Percentiles rank a stretch among this genome's conserved stretches.
These are phyloP conservation scores for Colletotrichum sp. DNA, from an alignment of 2,329 filamentous ascomycete species.

Conservation along the genomic window DNA sequence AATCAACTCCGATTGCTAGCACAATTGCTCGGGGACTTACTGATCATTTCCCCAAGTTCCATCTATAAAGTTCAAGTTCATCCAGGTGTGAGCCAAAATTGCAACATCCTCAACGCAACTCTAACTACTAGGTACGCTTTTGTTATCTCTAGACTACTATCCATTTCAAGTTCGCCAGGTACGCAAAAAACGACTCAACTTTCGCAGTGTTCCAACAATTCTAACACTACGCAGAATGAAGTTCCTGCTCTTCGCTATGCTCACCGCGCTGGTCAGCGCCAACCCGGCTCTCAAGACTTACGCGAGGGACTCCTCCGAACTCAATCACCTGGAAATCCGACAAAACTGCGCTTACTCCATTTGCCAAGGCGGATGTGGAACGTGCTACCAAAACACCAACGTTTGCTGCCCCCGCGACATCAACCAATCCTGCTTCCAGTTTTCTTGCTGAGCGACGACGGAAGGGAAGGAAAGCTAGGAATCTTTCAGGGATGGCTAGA, in stretches of 20 bases:
- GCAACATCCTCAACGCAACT: neutral
- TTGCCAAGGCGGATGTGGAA: neutral
- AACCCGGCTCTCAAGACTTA: neutral
- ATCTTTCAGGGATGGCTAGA: no score
- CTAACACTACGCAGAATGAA: neutral
- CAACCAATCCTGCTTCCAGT: neutral
- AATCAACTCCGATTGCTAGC: neutral
- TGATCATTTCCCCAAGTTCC: neutral
- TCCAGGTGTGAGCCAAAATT: fast-evolving
- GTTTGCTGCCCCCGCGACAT: neutral
- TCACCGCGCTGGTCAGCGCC: neutral
- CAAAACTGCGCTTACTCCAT: neutral
- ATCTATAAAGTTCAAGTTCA: neutral
- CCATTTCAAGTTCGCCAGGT: neutral
- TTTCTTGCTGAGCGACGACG: neutral
- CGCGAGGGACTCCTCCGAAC: neutral
- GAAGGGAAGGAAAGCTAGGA: no score
- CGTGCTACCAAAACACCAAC: neutral
- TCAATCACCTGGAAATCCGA: neutral
- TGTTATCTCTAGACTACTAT: neutral
- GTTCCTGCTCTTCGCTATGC: neutral
- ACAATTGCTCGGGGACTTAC: neutral
- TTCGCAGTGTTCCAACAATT: neutral
- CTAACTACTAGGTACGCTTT: neutral
- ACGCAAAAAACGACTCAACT: neutral